phyloP scores from a whole-genome alignment of 805 yeast genomes.

The Candida vartiovaarae region DNA sequence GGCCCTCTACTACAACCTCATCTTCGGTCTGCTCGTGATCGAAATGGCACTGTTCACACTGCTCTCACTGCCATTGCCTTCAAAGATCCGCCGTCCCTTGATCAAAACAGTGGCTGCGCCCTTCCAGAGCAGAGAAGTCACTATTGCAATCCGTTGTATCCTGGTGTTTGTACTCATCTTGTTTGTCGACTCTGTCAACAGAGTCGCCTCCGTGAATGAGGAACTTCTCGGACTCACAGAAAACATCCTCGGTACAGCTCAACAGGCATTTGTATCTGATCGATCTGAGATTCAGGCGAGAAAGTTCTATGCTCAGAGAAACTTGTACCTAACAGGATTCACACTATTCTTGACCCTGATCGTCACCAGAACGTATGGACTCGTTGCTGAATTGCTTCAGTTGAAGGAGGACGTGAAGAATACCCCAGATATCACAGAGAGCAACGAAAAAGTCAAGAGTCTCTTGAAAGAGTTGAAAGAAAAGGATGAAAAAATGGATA shows the following conservation, averaged over 20 bases:
- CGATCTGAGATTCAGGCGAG: conserved; percentile 84
- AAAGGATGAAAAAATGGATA: conserved; percentile 58
- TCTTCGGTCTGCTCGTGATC: conserved; percentile 66
- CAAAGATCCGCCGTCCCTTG: conserved; percentile 60
- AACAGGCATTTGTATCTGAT: conserved; percentile 36
- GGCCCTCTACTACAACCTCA: conserved; percentile 27
- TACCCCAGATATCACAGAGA: conserved; percentile 24
- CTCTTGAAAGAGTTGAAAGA: conserved; percentile 23
- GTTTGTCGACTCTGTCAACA: conserved; percentile 82
- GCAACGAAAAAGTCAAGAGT: conserved; percentile 14
- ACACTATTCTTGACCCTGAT: conserved; percentile 85
- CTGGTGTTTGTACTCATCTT: conserved; percentile 77
- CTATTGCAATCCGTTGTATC: conserved; percentile 72
- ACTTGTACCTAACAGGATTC: conserved; percentile 92
- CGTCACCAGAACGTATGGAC: conserved; percentile 73
- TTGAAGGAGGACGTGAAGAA: conserved; percentile 54
- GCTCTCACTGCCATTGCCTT: conserved; percentile 82
- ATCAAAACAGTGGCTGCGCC: conserved; percentile 59
- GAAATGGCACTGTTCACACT: conserved; percentile 78
- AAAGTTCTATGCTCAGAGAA: conserved; percentile 92
- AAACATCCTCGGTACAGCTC: conserved; percentile 6
- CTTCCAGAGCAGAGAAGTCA: conserved; percentile 62
- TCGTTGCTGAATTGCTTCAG: conserved; percentile 65
- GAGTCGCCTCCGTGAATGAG: conserved; percentile 61
- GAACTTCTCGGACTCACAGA: conserved; percentile 42